These are phyloP conservation scores for Capillidium heterosporum DNA, from an alignment of 371 early-diverging fungal genomes.

Conservation along the genomic window DNA sequence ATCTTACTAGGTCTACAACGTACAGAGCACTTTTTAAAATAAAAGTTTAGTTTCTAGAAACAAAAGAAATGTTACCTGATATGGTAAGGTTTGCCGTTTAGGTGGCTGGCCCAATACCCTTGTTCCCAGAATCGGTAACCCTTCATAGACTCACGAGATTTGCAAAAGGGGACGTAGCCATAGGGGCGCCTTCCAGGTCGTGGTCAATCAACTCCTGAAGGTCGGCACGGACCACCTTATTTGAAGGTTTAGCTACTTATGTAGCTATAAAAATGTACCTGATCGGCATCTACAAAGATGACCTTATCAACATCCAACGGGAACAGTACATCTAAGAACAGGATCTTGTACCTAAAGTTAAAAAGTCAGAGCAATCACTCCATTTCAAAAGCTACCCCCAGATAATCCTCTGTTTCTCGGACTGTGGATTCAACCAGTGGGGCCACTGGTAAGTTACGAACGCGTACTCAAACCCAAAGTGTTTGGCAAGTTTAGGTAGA, in stretches of 20 bases:
- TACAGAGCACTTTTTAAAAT: slow-evolving; percentile 51
- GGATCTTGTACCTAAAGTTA: slow-evolving; percentile 58
- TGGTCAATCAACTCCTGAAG: slow-evolving; percentile 75
- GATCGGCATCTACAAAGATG: slow-evolving; percentile 96
- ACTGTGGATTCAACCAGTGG: slow-evolving; percentile 76
- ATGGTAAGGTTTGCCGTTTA: slow-evolving; percentile 82
- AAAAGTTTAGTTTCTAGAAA: not conserved
- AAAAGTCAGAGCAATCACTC: not conserved
- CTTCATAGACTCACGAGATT: slow-evolving; percentile 80
- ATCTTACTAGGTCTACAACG: slow-evolving; percentile 76
- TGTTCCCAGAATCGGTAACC: slow-evolving; percentile 92
- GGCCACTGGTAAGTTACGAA: slow-evolving; percentile 96
- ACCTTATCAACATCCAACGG: slow-evolving; percentile 84
- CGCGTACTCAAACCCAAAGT: slow-evolving; percentile 74
- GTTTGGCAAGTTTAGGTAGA: slow-evolving; percentile 68
- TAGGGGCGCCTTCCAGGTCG: slow-evolving; percentile 86
- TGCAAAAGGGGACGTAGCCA: slow-evolving; percentile 91
- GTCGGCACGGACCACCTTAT: slow-evolving; percentile 75
- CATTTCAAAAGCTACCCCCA: slow-evolving; percentile 45
- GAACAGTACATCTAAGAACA: slow-evolving; percentile 92
- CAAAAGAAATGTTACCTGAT: slow-evolving; percentile 30
- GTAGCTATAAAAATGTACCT: slow-evolving; percentile 18
- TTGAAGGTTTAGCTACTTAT: not conserved
- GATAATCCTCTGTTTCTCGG: slow-evolving; percentile 87
- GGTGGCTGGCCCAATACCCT: slow-evolving; percentile 84